phyloP scores from a whole-genome alignment of 169 alveolate species.

The Plasmodium billcollinsi region DNA sequence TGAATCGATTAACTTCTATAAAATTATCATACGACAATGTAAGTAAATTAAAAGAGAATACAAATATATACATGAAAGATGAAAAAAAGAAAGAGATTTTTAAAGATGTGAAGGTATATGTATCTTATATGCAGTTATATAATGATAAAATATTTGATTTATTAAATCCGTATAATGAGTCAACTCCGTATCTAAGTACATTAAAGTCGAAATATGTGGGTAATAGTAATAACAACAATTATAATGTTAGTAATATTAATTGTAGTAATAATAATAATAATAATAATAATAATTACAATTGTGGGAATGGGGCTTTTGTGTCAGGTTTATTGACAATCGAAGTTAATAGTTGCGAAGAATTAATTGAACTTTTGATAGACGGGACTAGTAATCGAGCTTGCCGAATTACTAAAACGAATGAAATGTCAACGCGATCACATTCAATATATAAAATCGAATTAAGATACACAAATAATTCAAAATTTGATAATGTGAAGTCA shows the following conservation, averaged over 20 bases:
- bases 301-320: constrained; percentile 5
- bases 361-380: constrained; percentile 82
- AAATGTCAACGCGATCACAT: constrained; percentile 88
- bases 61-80: neutral
- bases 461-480: constrained; percentile 36
- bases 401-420: constrained; percentile 87
- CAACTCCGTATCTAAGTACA: constrained; percentile 70
- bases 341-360: constrained; percentile 79
- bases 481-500: constrained; percentile 38
- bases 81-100: constrained; percentile 18
- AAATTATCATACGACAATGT: neutral
- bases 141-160: constrained; percentile 84
- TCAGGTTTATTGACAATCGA: constrained; percentile 82
- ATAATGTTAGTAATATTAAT: too few species aligned
- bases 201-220: constrained; percentile 43
- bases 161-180: constrained; percentile 74
- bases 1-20: constrained; percentile 61
- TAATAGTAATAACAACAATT: neutral
- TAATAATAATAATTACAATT: too few species aligned
- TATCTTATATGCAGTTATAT: constrained; percentile 83
- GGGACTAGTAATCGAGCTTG: constrained; percentile 88
- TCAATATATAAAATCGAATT: constrained; percentile 86
- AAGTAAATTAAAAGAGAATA: neutral
- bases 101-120: constrained; percentile 79
- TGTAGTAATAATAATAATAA: too few species aligned